phyloP scores from a whole-genome alignment of 768 basidiomycete genomes.

The button mushroom (Agaricus bisporus) region DNA sequence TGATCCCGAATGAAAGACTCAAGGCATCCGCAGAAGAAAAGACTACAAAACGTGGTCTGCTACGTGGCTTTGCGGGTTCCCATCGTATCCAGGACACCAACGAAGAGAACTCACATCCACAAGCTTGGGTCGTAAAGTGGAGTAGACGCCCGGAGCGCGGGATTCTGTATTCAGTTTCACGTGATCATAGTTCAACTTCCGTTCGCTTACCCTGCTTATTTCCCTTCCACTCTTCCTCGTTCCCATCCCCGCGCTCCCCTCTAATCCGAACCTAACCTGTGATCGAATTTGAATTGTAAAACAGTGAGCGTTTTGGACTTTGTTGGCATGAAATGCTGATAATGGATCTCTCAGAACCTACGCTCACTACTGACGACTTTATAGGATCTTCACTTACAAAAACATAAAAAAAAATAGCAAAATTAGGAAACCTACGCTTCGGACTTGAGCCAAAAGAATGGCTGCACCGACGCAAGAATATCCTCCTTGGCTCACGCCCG shows the following conservation, averaged over 20 bases:
- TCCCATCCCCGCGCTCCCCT: background rate
- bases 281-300: conserved; percentile 5
- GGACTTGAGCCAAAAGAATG: conserved; percentile 28
- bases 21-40: background rate
- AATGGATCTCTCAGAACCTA: conserved; percentile 22
- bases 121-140: background rate
- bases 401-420: conserved; percentile 12
- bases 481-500: conserved; percentile 67
- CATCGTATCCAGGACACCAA: background rate
- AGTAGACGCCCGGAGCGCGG: background rate
- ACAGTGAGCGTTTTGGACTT: conserved; percentile 14
- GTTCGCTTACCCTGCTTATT: background rate
- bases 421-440: background rate
- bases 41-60: background rate
- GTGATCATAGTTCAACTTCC: conserved; percentile 9
- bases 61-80: background rate
- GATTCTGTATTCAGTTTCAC: background rate
- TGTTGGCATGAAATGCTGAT: background rate
- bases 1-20: background rate
- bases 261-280: background rate
- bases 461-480: conserved; percentile 57
- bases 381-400: conserved; percentile 14
- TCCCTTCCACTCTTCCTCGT: conserved; percentile 1
- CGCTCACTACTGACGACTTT: conserved; percentile 42
- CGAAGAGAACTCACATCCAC: background rate